Conservation (phyloP, 805 yeast species). For the Candida yuanshanica region DNA sequence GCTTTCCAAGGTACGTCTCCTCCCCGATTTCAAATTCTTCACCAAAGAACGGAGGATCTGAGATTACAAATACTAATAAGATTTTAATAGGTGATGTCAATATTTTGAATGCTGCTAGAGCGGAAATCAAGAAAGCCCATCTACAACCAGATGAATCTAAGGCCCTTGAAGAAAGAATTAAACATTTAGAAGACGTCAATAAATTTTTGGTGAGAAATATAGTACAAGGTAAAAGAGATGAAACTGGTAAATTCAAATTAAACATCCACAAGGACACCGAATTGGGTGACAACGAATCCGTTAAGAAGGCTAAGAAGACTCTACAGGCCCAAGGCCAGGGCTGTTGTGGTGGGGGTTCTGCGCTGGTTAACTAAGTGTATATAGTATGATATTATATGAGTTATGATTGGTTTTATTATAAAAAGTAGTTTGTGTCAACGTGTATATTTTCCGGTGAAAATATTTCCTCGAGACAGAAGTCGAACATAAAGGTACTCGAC, state of each 20-base stretch:
- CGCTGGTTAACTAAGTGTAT: slow-evolving; percentile 7
- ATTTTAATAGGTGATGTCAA: slow-evolving; percentile 25
- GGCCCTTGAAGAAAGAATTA: slow-evolving; percentile 43
- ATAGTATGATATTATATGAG: background rate
- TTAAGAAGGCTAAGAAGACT: slow-evolving; percentile 45
- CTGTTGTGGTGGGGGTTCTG: slow-evolving; percentile 48
- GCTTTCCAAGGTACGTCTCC: slow-evolving; percentile 42
- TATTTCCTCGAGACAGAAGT: too few species aligned
- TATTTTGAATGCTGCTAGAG: slow-evolving; percentile 54
- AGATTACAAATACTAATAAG: slow-evolving; percentile 15
- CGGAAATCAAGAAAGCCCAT: slow-evolving; percentile 51
- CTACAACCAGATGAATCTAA: slow-evolving; percentile 43
- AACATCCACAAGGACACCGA: slow-evolving; percentile 80
- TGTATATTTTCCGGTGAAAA: background rate
- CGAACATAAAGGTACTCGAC: too few species aligned
- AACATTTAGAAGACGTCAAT: slow-evolving; percentile 65
- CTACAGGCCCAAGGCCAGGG: slow-evolving; percentile 49
- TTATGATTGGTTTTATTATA: background rate
- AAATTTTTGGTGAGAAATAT: slow-evolving; percentile 62
- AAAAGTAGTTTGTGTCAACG: background rate
- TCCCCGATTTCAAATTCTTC: background rate
- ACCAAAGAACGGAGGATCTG: too few species aligned
- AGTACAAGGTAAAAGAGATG: slow-evolving; percentile 57
- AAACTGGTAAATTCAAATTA: slow-evolving; percentile 43
- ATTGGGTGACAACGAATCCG: slow-evolving; percentile 82